Percentiles rank a stretch among this genome's conserved stretches.
phyloP scores from a whole-genome alignment of 2,329 filamentous ascomycete species.

The Pyrenochaeta sp. region DNA sequence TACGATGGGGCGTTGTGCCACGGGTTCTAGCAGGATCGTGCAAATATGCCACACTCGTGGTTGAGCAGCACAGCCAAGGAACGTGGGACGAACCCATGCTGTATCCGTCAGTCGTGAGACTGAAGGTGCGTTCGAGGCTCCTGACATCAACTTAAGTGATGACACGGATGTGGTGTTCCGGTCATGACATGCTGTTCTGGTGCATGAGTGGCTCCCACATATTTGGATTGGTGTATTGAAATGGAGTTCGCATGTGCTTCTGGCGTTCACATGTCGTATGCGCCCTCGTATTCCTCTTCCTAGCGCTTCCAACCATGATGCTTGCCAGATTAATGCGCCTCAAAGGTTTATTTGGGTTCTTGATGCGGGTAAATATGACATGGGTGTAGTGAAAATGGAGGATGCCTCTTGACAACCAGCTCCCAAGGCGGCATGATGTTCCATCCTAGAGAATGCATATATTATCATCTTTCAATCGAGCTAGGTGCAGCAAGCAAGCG shows the following conservation, averaged over 20 bases:
- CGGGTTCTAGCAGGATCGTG: slow-evolving; percentile 16
- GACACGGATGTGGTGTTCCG: slow-evolving; percentile 3
- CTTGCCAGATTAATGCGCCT: slow-evolving; percentile 8
- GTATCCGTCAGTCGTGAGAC: slow-evolving; percentile 14
- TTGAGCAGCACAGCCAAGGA: slow-evolving; percentile 14
- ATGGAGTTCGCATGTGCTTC: not conserved
- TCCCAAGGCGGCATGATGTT: slow-evolving; percentile 2
- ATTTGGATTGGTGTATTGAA: slow-evolving; percentile 12
- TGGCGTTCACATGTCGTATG: not conserved
- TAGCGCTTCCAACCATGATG: slow-evolving; percentile 2
- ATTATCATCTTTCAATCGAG: not conserved
- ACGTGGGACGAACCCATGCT: slow-evolving; percentile 15
- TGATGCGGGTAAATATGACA: slow-evolving; percentile 17
- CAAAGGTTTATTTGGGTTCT: slow-evolving; percentile 2
- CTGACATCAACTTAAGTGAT: slow-evolving; percentile 2
- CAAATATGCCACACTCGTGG: slow-evolving; percentile 6
- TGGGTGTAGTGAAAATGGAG: slow-evolving; percentile 5
- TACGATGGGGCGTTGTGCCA: slow-evolving; percentile 2
- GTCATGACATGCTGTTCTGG: slow-evolving; percentile 2
- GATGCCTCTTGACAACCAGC: not conserved
- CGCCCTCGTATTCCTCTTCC: slow-evolving; percentile 5
- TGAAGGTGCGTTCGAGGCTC: not conserved
- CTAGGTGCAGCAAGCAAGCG: not conserved
- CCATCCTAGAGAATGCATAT: slow-evolving; percentile 17
- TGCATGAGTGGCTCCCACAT: not conserved